A percentile compares a stretch with the other conserved stretches of the same genome.
phyloP scores from a whole-genome alignment of 768 basidiomycete species.

The Suillus paluster region DNA sequence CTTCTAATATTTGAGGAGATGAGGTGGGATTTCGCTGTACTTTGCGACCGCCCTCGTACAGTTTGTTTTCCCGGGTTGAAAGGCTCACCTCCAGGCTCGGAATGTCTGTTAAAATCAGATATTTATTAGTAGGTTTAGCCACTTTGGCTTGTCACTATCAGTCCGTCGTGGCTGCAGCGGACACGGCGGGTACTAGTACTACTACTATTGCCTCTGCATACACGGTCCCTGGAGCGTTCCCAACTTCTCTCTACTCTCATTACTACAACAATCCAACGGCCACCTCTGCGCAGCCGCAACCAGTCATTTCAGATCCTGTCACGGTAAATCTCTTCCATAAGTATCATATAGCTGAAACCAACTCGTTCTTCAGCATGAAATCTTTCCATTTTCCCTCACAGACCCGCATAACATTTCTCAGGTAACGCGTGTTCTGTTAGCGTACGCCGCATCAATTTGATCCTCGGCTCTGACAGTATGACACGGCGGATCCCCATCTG shows the following conservation, averaged over 20 bases:
- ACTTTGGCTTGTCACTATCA: conserved; percentile 3
- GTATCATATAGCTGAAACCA: conserved; percentile 4
- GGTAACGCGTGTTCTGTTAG: conserved; percentile 24
- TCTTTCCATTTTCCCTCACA: conserved; percentile 65
- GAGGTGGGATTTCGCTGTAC: too few species aligned
- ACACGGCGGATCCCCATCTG: conserved; percentile 66
- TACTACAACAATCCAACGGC: conserved; percentile 79
- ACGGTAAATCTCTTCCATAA: conserved; percentile 42
- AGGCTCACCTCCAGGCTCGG: neutral
- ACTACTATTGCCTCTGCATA: conserved; percentile 35
- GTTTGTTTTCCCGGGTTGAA: neutral
- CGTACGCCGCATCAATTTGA: neutral
- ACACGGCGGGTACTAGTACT: neutral
- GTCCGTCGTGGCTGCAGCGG: conserved; percentile 10
- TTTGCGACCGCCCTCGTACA: neutral
- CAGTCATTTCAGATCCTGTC: conserved; percentile 76
- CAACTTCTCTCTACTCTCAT: conserved; percentile 61
- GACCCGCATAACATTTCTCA: conserved; percentile 62
- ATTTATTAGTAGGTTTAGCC: conserved; percentile 4
- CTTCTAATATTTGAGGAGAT: neutral
- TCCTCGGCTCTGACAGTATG: conserved; percentile 37
- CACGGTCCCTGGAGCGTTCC: conserved; percentile 65
- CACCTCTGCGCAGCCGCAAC: conserved; percentile 74
- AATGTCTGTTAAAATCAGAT: neutral
- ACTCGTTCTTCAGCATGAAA: conserved; percentile 47